Conservation (phyloP, 1,284 basidiomycete species). For the Boletus smithii region DNA sequence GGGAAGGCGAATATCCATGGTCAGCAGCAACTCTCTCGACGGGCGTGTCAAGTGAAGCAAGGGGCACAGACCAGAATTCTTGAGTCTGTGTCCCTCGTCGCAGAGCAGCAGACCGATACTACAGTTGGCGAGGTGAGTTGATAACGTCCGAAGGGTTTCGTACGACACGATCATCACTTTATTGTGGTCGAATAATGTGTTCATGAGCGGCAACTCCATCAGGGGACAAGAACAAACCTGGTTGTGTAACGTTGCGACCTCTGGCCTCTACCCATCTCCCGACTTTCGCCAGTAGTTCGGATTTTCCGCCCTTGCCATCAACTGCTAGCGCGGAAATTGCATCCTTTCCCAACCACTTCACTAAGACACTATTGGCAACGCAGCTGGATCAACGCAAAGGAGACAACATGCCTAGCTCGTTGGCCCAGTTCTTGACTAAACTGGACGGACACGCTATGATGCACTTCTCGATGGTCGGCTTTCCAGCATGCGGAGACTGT, state of each 20-base stretch:
- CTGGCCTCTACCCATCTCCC: slow-evolving; percentile 83
- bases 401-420: slow-evolving; percentile 76
- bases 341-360: slow-evolving; percentile 91
- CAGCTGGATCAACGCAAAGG: neutral
- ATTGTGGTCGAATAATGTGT: neutral
- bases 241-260: slow-evolving; percentile 85
- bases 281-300: slow-evolving; percentile 75
- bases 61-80: slow-evolving; percentile 78
- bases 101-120: slow-evolving; percentile 90
- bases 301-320: slow-evolving; percentile 87
- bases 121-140: slow-evolving; percentile 72
- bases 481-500: slow-evolving; percentile 88
- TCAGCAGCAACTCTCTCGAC: slow-evolving; percentile 13
- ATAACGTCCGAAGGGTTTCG: slow-evolving; percentile 88
- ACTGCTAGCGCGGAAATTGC: slow-evolving; percentile 79
- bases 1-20: neutral
- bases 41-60: neutral
- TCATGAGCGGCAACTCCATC: neutral
- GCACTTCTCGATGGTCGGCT: slow-evolving; percentile 91
- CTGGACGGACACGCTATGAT: slow-evolving; percentile 98
- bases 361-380: slow-evolving; percentile 38
- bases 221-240: slow-evolving; percentile 51
- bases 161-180: slow-evolving; percentile 99
- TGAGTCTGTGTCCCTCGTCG: slow-evolving; percentile 96
- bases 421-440: slow-evolving; percentile 98